A percentile compares a stretch with the other conserved stretches of the same genome.
Conservation (phyloP, 1,284 basidiomycete genomes). For the Ceratobasidium sp. region DNA sequence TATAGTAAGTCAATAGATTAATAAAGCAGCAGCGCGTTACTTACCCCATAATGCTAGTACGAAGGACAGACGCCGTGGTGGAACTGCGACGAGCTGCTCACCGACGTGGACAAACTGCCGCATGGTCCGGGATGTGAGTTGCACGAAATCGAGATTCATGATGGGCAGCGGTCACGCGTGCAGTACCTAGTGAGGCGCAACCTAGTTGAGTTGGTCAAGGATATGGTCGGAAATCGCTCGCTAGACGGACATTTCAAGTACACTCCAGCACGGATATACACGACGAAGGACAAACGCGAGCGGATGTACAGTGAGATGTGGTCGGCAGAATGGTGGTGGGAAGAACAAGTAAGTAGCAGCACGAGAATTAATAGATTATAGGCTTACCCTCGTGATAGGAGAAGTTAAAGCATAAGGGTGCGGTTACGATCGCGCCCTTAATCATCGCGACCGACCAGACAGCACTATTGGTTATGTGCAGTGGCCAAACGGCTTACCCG, state of each 20-base stretch:
- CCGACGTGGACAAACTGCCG: not conserved
- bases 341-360: constrained; percentile 12
- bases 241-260: constrained; percentile 1
- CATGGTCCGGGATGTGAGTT: not conserved
- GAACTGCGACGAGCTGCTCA: not conserved
- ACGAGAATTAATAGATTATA: not conserved
- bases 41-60: too few species aligned
- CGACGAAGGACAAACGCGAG: not conserved
- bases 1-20: too few species aligned
- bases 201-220: not conserved
- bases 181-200: constrained; percentile 3
- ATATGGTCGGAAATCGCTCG: not conserved
- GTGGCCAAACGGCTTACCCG: constrained; percentile 25
- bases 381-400: not conserved
- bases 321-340: constrained; percentile 16
- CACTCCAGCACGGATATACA: not conserved
- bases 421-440: not conserved
- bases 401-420: not conserved
- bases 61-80: constrained; percentile 6
- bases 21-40: too few species aligned
- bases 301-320: not conserved
- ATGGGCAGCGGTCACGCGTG: too few species aligned
- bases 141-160: not conserved
- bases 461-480: not conserved
- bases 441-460: constrained; percentile 20